Conservation (phyloP, 2,329 filamentous ascomycete species). For the Ceratocystis albifundus region DNA sequence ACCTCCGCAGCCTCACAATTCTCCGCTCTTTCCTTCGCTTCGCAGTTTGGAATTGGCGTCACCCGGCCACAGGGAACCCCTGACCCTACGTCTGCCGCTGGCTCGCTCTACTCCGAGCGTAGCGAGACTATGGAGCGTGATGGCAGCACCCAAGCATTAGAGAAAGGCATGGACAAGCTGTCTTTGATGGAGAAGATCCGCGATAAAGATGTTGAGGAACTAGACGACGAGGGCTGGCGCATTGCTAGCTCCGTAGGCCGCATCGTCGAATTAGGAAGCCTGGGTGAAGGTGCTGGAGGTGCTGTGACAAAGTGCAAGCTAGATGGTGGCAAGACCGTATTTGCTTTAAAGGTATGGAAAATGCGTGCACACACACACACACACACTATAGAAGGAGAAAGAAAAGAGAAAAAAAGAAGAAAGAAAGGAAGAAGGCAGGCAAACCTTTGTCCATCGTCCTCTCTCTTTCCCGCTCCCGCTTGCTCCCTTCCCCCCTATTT, state of each 20-base stretch:
- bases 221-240: constrained; percentile 91
- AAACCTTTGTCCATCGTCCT: too few species aligned
- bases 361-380: too few species aligned
- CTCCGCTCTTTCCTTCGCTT: constrained; percentile 70
- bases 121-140: constrained; percentile 56
- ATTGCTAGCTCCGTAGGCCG: constrained; percentile 81
- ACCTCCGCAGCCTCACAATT: constrained; percentile 81
- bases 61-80: constrained; percentile 56
- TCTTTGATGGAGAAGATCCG: constrained; percentile 41
- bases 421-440: not conserved
- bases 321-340: constrained; percentile 84
- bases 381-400: not conserved
- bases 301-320: constrained; percentile 86
- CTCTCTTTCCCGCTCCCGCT: not conserved
- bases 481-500: not conserved
- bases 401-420: constrained; percentile 6
- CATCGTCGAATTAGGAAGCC: constrained; percentile 75
- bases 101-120: constrained; percentile 66
- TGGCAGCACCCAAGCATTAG: constrained; percentile 62
- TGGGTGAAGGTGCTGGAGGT: constrained; percentile 91
- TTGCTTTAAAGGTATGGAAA: constrained; percentile 80
- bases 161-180: constrained; percentile 62
- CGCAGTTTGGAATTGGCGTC: constrained; percentile 56
- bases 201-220: constrained; percentile 78
- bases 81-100: constrained; percentile 80